A percentile compares a stretch with the other conserved stretches of the same genome.
phyloP scores from a whole-genome alignment of 1,284 basidiomycete genomes.

The Peniophora sp. region DNA sequence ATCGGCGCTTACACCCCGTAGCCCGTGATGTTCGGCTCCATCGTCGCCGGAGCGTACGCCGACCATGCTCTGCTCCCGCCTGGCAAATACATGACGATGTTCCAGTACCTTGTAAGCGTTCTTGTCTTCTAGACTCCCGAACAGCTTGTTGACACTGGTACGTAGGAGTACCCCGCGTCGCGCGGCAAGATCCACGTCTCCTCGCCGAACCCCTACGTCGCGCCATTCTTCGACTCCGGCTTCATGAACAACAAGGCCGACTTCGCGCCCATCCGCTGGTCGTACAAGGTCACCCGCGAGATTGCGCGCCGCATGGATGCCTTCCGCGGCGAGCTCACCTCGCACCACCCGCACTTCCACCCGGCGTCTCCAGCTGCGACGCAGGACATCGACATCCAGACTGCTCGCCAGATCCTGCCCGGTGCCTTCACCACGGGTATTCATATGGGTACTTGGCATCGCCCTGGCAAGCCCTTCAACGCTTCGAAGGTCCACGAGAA shows the following conservation, averaged over 20 bases:
- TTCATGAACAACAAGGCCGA: conserved; percentile 75
- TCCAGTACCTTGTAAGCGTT: conserved; percentile 47
- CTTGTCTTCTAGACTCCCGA: not conserved
- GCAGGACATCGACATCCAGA: conserved; percentile 59
- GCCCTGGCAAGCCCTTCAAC: conserved; percentile 46
- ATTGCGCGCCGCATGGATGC: conserved; percentile 68
- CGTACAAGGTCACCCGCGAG: conserved; percentile 69
- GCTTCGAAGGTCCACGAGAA: conserved; percentile 54
- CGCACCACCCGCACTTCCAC: conserved; percentile 69
- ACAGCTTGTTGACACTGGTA: not conserved
- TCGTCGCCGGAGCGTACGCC: conserved; percentile 61
- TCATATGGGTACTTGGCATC: conserved; percentile 67
- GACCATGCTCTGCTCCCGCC: conserved; percentile 63
- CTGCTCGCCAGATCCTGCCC: conserved; percentile 56
- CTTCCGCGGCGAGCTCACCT: conserved; percentile 62
- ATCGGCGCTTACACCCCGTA: not conserved
- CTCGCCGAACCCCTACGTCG: conserved; percentile 52
- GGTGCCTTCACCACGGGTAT: conserved; percentile 59
- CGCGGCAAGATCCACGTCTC: conserved; percentile 49
- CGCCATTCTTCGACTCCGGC: conserved; percentile 60
- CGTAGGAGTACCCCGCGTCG: conserved; percentile 13
- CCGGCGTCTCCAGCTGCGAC: conserved; percentile 52
- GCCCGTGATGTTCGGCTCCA: conserved; percentile 39
- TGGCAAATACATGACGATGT: conserved; percentile 68
- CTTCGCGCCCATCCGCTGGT: conserved; percentile 70